Percentiles rank a stretch among this genome's conserved stretches.
These are phyloP conservation scores for Claviceps paspali DNA, from an alignment of 2,329 filamentous ascomycete genomes.

Conservation along the genomic window DNA sequence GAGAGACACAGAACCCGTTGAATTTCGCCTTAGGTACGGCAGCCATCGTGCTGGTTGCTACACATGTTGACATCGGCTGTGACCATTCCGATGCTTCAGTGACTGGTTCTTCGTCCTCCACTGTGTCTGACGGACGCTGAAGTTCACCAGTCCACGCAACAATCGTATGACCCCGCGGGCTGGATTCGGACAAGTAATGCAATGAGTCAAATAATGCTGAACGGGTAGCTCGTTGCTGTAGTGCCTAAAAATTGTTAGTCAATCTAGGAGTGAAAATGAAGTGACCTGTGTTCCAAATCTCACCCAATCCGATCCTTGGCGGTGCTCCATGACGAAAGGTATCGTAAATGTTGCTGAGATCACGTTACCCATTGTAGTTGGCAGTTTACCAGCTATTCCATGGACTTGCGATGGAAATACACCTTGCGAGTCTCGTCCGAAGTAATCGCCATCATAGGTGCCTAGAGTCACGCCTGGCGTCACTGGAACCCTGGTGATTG, in stretches of 20 bases:
- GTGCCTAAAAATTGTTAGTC: neutral
- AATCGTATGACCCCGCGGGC: constrained; percentile 77
- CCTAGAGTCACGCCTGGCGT: constrained; percentile 5
- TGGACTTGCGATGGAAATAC: neutral
- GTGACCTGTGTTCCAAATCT: neutral
- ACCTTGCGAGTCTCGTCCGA: neutral
- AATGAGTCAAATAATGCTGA: constrained; percentile 88
- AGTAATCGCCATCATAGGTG: constrained; percentile 4
- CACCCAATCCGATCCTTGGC: constrained; percentile 2
- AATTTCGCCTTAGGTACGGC: neutral
- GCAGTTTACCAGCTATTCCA: neutral
- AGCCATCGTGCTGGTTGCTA: neutral
- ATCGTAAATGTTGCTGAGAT: constrained; percentile 4
- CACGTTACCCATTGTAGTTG: neutral
- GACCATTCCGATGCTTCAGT: neutral
- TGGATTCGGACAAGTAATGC: constrained; percentile 65
- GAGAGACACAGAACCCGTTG: constrained; percentile 25
- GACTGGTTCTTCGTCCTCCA: neutral
- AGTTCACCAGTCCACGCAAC: constrained; percentile 93
- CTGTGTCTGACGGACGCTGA: constrained; percentile 16
- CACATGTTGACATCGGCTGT: constrained; percentile 1
- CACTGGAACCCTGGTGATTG: constrained; percentile 3
- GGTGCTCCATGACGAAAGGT: constrained; percentile 2
- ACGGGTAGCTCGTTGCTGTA: constrained; percentile 50
- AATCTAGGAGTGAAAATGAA: neutral